phyloP scores from a whole-genome alignment of 768 basidiomycete genomes.

The Auricularia sp. region DNA sequence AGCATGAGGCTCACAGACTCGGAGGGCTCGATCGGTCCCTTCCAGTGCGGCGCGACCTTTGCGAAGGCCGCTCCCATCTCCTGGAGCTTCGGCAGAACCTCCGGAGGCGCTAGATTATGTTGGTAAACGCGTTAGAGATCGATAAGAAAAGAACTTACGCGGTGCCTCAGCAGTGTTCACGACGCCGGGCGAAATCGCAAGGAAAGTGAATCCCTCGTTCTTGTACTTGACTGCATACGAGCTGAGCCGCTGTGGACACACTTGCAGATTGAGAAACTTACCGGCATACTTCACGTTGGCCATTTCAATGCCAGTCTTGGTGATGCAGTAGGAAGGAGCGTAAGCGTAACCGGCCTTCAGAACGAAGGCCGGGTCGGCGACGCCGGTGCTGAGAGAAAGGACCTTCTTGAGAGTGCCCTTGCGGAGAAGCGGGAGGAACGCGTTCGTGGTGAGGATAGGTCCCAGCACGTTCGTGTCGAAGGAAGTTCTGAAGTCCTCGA shows the following conservation, averaged over 20 bases:
- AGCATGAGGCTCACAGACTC: not conserved
- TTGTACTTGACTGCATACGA: slow-evolving; percentile 29
- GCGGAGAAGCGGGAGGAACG: slow-evolving; percentile 31
- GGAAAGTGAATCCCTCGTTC: slow-evolving; percentile 27
- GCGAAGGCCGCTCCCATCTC: not conserved
- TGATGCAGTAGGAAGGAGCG: slow-evolving; percentile 22
- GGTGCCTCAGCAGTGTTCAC: slow-evolving; percentile 20
- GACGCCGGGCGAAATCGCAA: slow-evolving; percentile 29
- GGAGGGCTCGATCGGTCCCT: not conserved
- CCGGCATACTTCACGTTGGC: not conserved
- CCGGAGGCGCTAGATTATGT: not conserved
- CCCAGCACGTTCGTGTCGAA: slow-evolving; percentile 28
- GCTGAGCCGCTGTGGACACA: slow-evolving; percentile 18
- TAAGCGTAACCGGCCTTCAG: slow-evolving; percentile 9
- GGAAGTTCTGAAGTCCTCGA: not conserved
- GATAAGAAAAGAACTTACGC: slow-evolving; percentile 1
- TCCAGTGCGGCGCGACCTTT: not conserved
- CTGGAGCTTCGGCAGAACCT: not conserved
- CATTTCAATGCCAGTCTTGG: slow-evolving; percentile 17
- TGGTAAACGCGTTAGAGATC: too few species aligned
- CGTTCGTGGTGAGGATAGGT: slow-evolving; percentile 26
- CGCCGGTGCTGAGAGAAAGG: slow-evolving; percentile 22
- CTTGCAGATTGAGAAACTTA: too few species aligned
- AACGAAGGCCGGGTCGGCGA: slow-evolving; percentile 21
- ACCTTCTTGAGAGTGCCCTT: slow-evolving; percentile 22